These are phyloP conservation scores for Fusarium penzigii DNA, from an alignment of 2,329 filamentous ascomycete species.

Conservation along the genomic window DNA sequence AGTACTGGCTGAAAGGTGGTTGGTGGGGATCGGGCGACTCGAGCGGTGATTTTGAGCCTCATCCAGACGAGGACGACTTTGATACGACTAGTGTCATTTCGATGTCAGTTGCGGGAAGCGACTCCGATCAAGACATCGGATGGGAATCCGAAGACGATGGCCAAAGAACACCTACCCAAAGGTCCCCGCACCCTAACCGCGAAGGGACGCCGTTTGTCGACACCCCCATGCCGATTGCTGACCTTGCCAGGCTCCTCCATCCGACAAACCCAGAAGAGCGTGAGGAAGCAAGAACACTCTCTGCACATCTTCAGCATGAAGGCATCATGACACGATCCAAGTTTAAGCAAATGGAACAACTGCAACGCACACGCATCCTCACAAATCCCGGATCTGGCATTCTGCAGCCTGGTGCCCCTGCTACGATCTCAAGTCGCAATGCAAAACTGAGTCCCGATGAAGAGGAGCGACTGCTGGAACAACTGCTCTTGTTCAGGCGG, in stretches of 20 bases:
- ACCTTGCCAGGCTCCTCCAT: slow-evolving; percentile 79
- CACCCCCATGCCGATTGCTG: slow-evolving; percentile 62
- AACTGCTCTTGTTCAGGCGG: slow-evolving; percentile 58
- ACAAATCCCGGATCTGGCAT: slow-evolving; percentile 33
- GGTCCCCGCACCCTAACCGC: slow-evolving; percentile 46
- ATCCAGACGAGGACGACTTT: slow-evolving; percentile 57
- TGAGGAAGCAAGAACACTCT: slow-evolving; percentile 77
- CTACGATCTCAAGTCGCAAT: slow-evolving; percentile 18
- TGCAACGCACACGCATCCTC: slow-evolving; percentile 67
- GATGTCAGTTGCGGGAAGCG: slow-evolving; percentile 42
- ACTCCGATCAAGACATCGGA: slow-evolving; percentile 48
- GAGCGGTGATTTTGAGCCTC: slow-evolving; percentile 74
- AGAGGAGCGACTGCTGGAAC: slow-evolving; percentile 61
- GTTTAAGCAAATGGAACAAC: slow-evolving; percentile 68
- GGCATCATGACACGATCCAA: slow-evolving; percentile 79
- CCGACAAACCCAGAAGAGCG: slow-evolving; percentile 76
- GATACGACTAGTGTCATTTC: slow-evolving; percentile 84
- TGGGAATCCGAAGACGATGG: slow-evolving; percentile 51
- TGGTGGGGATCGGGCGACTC: slow-evolving; percentile 82
- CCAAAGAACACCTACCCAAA: slow-evolving; percentile 73
- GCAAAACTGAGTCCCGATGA: slow-evolving; percentile 56
- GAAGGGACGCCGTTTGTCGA: slow-evolving; percentile 63
- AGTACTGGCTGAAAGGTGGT: slow-evolving; percentile 80
- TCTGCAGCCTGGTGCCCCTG: slow-evolving; percentile 13
- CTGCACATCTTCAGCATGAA: slow-evolving; percentile 73